Conservation (phyloP, 108 stramenopile genomes). For the Nitzschia palea region DNA sequence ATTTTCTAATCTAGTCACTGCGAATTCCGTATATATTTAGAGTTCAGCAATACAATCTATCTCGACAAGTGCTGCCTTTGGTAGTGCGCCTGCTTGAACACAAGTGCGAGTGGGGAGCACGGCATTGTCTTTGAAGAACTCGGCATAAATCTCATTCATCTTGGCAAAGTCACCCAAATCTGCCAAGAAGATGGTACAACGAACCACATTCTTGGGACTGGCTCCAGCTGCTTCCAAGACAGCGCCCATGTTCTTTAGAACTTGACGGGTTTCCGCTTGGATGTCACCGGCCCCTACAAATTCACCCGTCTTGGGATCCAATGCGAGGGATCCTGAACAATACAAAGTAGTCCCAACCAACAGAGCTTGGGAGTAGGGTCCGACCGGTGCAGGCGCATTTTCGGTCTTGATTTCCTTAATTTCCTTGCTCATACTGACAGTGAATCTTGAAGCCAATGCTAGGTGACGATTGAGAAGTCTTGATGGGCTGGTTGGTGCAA, state of each 20-base stretch:
- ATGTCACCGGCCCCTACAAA: slow-evolving; percentile 47
- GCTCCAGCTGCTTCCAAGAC: slow-evolving; percentile 45
- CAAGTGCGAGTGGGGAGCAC: slow-evolving; percentile 47
- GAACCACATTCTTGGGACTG: slow-evolving; percentile 39
- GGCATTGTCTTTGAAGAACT: slow-evolving; percentile 49
- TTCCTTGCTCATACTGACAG: slow-evolving; percentile 12
- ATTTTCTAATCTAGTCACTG: too few species aligned
- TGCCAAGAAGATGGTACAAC: slow-evolving; percentile 53
- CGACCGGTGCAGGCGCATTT: slow-evolving; percentile 45
- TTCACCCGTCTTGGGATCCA: slow-evolving; percentile 38
- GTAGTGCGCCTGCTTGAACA: slow-evolving; percentile 52
- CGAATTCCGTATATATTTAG: too few species aligned
- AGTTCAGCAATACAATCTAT: slow-evolving; percentile 53
- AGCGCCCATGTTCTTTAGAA: slow-evolving; percentile 47
- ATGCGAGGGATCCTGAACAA: slow-evolving; percentile 49
- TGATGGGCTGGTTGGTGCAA: too few species aligned
- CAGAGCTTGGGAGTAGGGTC: slow-evolving; percentile 57
- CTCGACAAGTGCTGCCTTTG: slow-evolving; percentile 55
- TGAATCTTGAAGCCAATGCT: too few species aligned
- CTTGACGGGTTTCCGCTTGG: slow-evolving; percentile 39
- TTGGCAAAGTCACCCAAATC: slow-evolving; percentile 44
- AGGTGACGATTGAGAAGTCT: too few species aligned
- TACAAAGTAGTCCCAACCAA: slow-evolving; percentile 41
- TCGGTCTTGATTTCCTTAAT: slow-evolving; percentile 35
- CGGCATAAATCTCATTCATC: slow-evolving; percentile 55